Percentiles rank a stretch among this genome's conserved stretches.
Conservation (phyloP, 306 rosid genomes). For the Acacia crassicarpa region DNA sequence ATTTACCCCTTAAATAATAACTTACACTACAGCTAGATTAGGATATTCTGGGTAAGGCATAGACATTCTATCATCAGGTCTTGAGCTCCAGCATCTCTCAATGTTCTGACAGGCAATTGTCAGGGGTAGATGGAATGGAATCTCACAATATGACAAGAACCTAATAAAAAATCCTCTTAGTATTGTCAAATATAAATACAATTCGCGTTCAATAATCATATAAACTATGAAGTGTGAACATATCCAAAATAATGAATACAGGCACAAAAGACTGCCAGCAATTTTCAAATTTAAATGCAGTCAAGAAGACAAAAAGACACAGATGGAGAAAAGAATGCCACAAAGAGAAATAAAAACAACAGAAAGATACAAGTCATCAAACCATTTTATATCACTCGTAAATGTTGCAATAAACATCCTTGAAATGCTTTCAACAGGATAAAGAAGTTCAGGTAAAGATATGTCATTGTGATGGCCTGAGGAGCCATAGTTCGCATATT, state of each 20-base stretch:
- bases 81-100: constrained; percentile 77
- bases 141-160: constrained; percentile 69
- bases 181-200: constrained; percentile 17
- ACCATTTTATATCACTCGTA: constrained; percentile 79
- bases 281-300: constrained; percentile 8
- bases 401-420: constrained; percentile 76
- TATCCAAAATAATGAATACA: constrained; percentile 8
- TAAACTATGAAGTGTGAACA: not conserved
- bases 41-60: constrained; percentile 68
- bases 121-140: constrained; percentile 66
- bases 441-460: constrained; percentile 68
- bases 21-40: constrained; percentile 66
- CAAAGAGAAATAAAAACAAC: constrained; percentile 25
- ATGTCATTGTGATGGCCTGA: constrained; percentile 33
- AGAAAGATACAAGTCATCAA: constrained; percentile 27
- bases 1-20: constrained; percentile 14
- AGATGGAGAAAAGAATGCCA: constrained; percentile 3
- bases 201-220: constrained; percentile 9
- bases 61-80: constrained; percentile 53
- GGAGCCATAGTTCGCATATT: constrained; percentile 32
- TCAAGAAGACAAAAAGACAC: not conserved
- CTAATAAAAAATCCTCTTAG: constrained; percentile 42
- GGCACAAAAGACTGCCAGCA: not conserved
- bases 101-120: constrained; percentile 74
- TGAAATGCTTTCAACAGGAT: constrained; percentile 63